Percentiles rank a stretch among this genome's conserved stretches.
phyloP scores from a whole-genome alignment of 2,329 filamentous ascomycete species.

The Trichoderma asperellum region DNA sequence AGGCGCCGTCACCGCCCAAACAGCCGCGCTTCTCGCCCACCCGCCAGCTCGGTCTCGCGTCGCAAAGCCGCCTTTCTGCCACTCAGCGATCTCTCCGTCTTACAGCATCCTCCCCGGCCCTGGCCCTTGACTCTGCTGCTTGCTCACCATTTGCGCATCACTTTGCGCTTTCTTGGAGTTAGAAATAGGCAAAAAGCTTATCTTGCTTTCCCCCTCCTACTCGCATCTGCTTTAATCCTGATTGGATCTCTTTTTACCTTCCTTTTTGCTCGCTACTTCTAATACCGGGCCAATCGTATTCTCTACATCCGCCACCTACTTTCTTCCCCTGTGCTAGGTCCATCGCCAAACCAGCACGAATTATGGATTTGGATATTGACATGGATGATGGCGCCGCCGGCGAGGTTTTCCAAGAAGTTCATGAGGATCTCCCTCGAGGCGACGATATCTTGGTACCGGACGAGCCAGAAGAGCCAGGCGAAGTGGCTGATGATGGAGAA shows the following conservation, averaged over 20 bases:
- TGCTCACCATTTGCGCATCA: neutral
- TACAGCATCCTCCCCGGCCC: neutral
- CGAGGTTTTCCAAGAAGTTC: conserved; percentile 34
- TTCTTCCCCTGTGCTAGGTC: neutral
- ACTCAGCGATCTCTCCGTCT: neutral
- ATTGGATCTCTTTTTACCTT: conserved; percentile 31
- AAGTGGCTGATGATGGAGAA: conserved; percentile 44
- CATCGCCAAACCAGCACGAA: conserved; percentile 7
- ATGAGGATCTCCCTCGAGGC: conserved; percentile 37
- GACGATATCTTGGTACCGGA: conserved; percentile 47
- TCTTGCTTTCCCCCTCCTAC: neutral
- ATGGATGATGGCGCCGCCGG: conserved; percentile 65
- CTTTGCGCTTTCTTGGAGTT: neutral
- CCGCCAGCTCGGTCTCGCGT: conserved; percentile 10
- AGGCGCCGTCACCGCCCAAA: conserved; percentile 22
- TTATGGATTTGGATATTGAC: conserved; percentile 71
- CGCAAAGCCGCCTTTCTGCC: conserved; percentile 22
- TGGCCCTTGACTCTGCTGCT: neutral
- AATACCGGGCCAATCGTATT: neutral
- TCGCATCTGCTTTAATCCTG: neutral
- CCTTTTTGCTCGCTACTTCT: conserved; percentile 39
- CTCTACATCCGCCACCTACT: neutral
- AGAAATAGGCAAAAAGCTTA: neutral
- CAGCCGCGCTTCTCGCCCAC: conserved; percentile 19
- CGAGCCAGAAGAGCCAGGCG: conserved; percentile 46